Percentiles rank a stretch among this genome's conserved stretches.
Evolutionary conservation across 306 rosid genomes (phyloP).

Genomic region (Albizia julibrissin): DNA sequence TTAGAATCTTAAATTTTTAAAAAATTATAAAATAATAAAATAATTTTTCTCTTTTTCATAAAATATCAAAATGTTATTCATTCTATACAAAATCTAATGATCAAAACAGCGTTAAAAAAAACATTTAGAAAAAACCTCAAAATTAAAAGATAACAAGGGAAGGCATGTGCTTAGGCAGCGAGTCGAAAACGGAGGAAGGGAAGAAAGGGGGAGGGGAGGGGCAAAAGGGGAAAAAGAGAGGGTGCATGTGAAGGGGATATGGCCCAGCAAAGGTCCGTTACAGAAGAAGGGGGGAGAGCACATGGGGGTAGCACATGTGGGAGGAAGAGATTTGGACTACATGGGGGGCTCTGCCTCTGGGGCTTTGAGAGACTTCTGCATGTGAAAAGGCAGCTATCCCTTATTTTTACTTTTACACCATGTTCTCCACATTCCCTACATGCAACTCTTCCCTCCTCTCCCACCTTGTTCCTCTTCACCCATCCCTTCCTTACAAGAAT

Average conservation of each 20-base stretch:
- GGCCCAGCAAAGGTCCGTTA: slow-evolving; percentile 67
- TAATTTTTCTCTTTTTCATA: no score
- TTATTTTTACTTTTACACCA: slow-evolving; percentile 66
- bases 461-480: no score
- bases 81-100: no score
- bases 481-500: no score
- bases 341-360: no score
- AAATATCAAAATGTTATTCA: no score
- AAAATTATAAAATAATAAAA: no score
- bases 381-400: slow-evolving; percentile 75
- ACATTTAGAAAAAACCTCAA: no score
- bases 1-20: no score
- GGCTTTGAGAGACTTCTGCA: slow-evolving; percentile 35
- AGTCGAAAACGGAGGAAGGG: neutral
- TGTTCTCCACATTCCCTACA: slow-evolving; percentile 99
- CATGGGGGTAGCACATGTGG: slow-evolving; percentile 54
- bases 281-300: neutral
- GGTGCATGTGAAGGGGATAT: slow-evolving; percentile 81
- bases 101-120: no score
- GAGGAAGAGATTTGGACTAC: slow-evolving; percentile 42
- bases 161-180: slow-evolving; percentile 6
- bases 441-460: neutral
- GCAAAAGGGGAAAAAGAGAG: slow-evolving; percentile 17
- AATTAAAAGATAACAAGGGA: no score
- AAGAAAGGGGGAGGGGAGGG: slow-evolving; percentile 21